Evolutionary conservation across 2,329 filamentous ascomycete species (phyloP).

Genomic region (Dendrostoma leiphaemia): DNA sequence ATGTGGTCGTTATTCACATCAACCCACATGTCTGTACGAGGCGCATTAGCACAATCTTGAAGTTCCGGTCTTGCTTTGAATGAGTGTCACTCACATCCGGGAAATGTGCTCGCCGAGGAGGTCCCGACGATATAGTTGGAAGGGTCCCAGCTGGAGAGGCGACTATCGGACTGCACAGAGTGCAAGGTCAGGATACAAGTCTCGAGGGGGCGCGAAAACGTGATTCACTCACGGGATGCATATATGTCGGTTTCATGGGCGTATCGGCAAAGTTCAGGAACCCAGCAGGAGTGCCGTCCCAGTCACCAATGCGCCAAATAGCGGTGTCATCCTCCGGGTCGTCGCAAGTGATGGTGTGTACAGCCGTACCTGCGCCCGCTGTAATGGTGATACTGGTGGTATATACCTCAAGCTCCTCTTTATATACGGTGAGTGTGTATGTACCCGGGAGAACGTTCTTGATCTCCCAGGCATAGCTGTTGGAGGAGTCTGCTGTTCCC

Average conservation of each 20-base stretch:
- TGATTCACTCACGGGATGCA: slow-evolving; percentile 31
- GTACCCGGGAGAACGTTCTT: slow-evolving; percentile 31
- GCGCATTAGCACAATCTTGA: background rate
- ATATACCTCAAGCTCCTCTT: slow-evolving; percentile 32
- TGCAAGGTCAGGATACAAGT: background rate
- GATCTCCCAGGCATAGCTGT: slow-evolving; percentile 28
- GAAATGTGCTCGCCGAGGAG: slow-evolving; percentile 32
- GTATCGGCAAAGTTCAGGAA: slow-evolving; percentile 35
- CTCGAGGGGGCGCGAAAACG: background rate
- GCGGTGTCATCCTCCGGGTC: slow-evolving; percentile 31
- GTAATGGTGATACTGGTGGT: slow-evolving; percentile 26
- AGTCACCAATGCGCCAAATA: slow-evolving; percentile 35
- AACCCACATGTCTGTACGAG: slow-evolving; percentile 33
- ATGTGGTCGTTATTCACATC: slow-evolving; percentile 40
- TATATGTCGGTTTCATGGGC: slow-evolving; percentile 39
- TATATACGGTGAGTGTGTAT: slow-evolving; percentile 33
- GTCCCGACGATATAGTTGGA: slow-evolving; percentile 35
- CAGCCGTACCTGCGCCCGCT: slow-evolving; percentile 27
- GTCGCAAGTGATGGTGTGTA: slow-evolving; percentile 29
- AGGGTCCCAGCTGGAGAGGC: slow-evolving; percentile 30
- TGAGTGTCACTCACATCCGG: slow-evolving; percentile 26
- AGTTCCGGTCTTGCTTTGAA: too few species aligned
- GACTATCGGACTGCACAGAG: slow-evolving; percentile 29
- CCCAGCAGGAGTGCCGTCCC: slow-evolving; percentile 33
- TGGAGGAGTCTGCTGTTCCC: slow-evolving; percentile 25